Evolutionary conservation across 2,329 filamentous ascomycete species (phyloP), one percentile per base, ranked within the genome.

Genomic region (Fusarium paranaense): DNA sequence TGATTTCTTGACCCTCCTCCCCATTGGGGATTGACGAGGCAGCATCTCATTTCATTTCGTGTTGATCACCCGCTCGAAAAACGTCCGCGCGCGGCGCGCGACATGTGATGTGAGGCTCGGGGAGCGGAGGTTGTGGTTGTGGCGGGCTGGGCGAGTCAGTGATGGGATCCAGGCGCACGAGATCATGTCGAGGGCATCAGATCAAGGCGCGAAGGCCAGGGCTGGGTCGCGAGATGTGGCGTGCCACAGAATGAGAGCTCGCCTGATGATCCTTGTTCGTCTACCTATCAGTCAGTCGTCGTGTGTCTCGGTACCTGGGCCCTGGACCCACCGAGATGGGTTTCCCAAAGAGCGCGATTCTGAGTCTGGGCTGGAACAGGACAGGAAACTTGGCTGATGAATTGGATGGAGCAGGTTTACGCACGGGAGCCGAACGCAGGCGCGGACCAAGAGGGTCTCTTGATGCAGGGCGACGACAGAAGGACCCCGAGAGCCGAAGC

Each of bases 151-250:
- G n/a, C 74, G 66, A 75, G 71, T 75, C 74, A 70, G 67, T 69
- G 45, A 68, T 70, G 50, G 58, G 38, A 66, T 71, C 62, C 63
- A 69, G 69, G 59, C 66, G 64, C 76, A 74, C 66, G 67, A 76
- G 69, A 76, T 76, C 74, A 76, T 67, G 66, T 74, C 66, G 66
- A 77, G 71, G 58, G 70, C 67, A 78, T 75, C 68, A 71, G 69
- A 76, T 78, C 67, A 75, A 78, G 65, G 62, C 68, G 64, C 62
- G 62, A 42, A 71, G 70, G 56, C 64, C 73, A 72, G 73, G 72
- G 70, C 67, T 57, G 37, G 73, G 76, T 77, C 74, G 74, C 67
- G 70, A 78, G 77, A 76, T 77, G 73, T 79, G 74, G 77, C 71
- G 73, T 75, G 76, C 77, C 71, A 70, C 69, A 59, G 59, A 61